A percentile compares a stretch with the other conserved stretches of the same genome.
phyloP scores from a whole-genome alignment of 306 rosid species.

The Vigna radiata region DNA sequence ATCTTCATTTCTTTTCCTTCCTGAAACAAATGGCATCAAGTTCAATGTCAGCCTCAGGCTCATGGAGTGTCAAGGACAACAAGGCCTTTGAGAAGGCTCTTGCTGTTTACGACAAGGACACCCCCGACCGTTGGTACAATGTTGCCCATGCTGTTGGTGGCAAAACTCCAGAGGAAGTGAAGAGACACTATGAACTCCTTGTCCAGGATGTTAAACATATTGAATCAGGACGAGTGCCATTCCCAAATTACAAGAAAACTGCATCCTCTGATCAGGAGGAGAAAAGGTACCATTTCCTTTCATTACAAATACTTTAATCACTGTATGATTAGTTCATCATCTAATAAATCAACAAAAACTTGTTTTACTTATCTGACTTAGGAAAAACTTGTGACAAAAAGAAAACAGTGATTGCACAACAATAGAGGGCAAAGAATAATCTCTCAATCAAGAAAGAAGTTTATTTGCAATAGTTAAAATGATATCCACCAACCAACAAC shows the following conservation, averaged over 20 bases:
- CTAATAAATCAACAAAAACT: too few relatives aligned
- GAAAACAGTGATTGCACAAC: not conserved
- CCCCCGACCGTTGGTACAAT: conserved; percentile 93
- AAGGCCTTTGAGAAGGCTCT: conserved; percentile 94
- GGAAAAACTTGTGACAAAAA: too few relatives aligned
- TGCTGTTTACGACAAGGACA: conserved; percentile 87
- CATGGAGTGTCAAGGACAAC: conserved; percentile 91
- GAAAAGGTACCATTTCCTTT: conserved; percentile 60
- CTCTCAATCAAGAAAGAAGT: conserved; percentile 10
- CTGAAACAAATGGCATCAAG: conserved; percentile 67
- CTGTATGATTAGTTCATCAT: too few relatives aligned
- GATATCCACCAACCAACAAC: not conserved
- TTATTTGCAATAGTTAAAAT: not conserved
- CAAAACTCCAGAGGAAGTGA: conserved; percentile 85
- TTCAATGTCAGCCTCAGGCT: conserved; percentile 75
- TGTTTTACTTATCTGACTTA: too few relatives aligned
- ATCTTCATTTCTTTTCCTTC: not conserved
- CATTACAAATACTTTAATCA: not conserved
- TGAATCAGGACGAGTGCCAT: conserved; percentile 83
- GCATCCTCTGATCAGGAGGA: conserved; percentile 49
- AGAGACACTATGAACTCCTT: conserved; percentile 79
- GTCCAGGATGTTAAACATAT: conserved; percentile 79
- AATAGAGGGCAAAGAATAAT: not conserved
- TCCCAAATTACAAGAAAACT: conserved; percentile 72
- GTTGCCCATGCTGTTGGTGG: conserved; percentile 89